A percentile compares a stretch with the other conserved stretches of the same genome.
These are phyloP conservation scores for Carex scoparia DNA, from an alignment of 176 grass and related monocot species.

Conservation along the genomic window DNA sequence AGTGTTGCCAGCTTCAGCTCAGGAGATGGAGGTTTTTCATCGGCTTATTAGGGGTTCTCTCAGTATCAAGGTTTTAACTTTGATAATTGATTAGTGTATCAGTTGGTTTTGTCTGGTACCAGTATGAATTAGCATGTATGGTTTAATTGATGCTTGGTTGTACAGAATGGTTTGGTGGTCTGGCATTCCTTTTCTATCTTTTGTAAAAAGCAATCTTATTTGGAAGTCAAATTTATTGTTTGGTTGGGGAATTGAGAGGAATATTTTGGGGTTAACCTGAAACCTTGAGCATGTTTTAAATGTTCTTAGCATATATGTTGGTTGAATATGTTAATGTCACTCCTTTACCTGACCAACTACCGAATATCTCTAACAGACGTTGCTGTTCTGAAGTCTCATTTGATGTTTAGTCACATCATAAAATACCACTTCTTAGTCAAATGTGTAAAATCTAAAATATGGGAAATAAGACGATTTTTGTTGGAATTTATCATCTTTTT, in stretches of 20 bases:
- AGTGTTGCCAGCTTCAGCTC: not conserved
- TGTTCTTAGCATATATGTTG: not conserved
- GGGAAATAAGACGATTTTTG: not conserved
- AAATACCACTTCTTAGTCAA: not conserved
- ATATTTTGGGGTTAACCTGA: not conserved
- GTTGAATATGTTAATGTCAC: not conserved
- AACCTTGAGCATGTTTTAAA: not conserved
- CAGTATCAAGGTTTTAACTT: conserved; percentile 17
- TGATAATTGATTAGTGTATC: not conserved
- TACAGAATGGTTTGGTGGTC: not conserved
- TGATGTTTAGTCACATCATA: not conserved
- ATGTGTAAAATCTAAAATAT: not conserved
- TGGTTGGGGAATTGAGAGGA: not conserved
- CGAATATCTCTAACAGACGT: not conserved
- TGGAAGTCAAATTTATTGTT: not conserved
- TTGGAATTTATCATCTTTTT: not conserved
- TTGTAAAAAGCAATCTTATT: not conserved
- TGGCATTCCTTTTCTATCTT: not conserved
- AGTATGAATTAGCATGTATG: not conserved
- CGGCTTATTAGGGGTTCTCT: conserved; percentile 12
- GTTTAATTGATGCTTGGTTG: not conserved
- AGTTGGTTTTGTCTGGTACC: not conserved
- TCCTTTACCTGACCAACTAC: not conserved
- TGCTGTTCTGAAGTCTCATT: not conserved
- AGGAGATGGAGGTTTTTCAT: conserved; percentile 24